Percentiles rank a stretch among this genome's conserved stretches.
These are phyloP conservation scores for Physcia stellaris DNA, from an alignment of 495 filamentous ascomycete genomes.

Conservation along the genomic window DNA sequence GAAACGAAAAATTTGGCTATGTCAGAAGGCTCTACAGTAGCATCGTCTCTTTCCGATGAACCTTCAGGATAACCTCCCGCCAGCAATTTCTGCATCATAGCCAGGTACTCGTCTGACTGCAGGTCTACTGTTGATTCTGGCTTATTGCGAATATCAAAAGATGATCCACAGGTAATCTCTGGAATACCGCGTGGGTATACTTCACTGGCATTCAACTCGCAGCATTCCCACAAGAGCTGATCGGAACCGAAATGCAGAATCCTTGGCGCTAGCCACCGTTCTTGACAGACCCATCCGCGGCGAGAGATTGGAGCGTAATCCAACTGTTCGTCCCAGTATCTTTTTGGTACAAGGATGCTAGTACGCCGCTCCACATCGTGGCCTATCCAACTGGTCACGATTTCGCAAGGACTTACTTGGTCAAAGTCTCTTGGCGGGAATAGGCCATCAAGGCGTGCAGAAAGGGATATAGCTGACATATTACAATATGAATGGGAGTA, in stretches of 20 bases:
- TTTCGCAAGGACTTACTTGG: neutral
- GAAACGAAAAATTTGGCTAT: too few species aligned
- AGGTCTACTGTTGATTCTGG: too few species aligned
- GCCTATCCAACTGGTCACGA: neutral
- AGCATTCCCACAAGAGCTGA: constrained; percentile 24
- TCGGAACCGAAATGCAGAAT: constrained; percentile 16
- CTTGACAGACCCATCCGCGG: constrained; percentile 24
- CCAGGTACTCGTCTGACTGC: too few species aligned
- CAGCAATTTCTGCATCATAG: too few species aligned
- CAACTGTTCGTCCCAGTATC: neutral
- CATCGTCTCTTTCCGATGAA: too few species aligned
- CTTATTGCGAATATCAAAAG: too few species aligned
- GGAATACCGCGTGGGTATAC: too few species aligned
- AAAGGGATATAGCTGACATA: constrained; percentile 12
- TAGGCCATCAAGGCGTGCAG: constrained; percentile 2
- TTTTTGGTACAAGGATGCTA: too few species aligned
- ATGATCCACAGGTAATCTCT: too few species aligned
- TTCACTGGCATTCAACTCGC: constrained; percentile 10
- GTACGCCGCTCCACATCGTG: neutral
- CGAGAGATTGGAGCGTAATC: constrained; percentile 6
- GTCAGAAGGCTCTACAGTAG: too few species aligned
- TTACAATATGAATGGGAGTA: constrained; percentile 17
- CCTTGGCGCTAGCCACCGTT: constrained; percentile 18
- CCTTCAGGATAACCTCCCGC: too few species aligned
- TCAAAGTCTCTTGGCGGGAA: constrained; percentile 13